Evolutionary conservation across 2,329 filamentous ascomycete species (phyloP), one percentile per base, ranked within the genome.

Genomic region (Aspergillus sp.): DNA sequence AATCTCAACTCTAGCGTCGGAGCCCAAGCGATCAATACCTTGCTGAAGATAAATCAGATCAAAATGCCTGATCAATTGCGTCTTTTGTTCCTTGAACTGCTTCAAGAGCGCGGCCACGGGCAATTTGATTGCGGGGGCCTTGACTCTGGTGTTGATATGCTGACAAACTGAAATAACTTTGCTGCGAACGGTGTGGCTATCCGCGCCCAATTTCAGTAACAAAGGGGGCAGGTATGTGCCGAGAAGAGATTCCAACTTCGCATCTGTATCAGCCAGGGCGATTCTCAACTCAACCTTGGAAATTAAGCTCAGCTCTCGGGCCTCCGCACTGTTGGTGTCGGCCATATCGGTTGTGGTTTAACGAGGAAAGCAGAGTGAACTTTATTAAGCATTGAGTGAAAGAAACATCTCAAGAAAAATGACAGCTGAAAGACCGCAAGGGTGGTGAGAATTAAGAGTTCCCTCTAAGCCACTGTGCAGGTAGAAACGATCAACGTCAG

Each of bases 31-130:
- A 51, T 82, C 82, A 45, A 90, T 80, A 40, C 93, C 95, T 70
- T 96, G 91, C 68, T 96, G 90, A 39, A 97, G 89, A 70, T 96
- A 96, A 17, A 89, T 82, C 41, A 98, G 79, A 74, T 98, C 93
- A 66, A 97, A 89, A 70, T 96, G 90, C 62, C 91, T 88, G 63
- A 99, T 86, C 39, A 97, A 81, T 1, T 87, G 80, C 12, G 87
- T 88, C 40, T 86, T 81, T 39, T 85, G 86, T 20, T 90, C 85
- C 73, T 96, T 96, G 81, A 96, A 97, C 73, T 98, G 95, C 65
- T 92, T 88, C 54, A 98, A 75, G 17, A 99, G 81, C 15, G 87
- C 86, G n/a, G 86, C 83, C 12, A 98, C 92, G 0, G 95, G 95
- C 5, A 99, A 80, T 54, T 93, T 82, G 62, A 97, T 86, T 8